Conservation (phyloP, 2,329 filamentous ascomycete genomes). For the Pseudopithomyces chartarum region DNA sequence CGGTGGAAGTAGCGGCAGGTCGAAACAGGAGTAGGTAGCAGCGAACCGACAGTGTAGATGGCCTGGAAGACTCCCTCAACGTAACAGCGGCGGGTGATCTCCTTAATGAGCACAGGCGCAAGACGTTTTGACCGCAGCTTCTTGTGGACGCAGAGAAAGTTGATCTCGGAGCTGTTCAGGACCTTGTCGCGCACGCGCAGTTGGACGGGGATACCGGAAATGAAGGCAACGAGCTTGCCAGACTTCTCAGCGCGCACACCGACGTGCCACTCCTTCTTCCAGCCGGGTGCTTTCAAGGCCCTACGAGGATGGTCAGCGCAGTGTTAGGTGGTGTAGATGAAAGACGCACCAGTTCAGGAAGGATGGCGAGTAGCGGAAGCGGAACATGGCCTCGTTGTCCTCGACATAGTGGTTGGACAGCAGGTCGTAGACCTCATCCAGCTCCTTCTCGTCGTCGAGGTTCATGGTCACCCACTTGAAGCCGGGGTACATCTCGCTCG, state of each 20-base stretch:
- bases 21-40: constrained; percentile 88
- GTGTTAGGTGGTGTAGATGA: background rate
- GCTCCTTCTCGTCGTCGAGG: constrained; percentile 73
- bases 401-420: constrained; percentile 95
- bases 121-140: constrained; percentile 93
- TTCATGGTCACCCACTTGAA: constrained; percentile 97
- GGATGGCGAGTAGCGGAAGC: constrained; percentile 90
- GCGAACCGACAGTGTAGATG: constrained; percentile 90
- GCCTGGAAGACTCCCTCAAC: constrained; percentile 87
- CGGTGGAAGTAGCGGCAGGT: constrained; percentile 96
- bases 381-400: constrained; percentile 95
- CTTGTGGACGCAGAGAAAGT: constrained; percentile 98
- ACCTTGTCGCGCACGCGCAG: constrained; percentile 78
- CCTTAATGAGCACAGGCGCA: constrained; percentile 93
- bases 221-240: constrained; percentile 89
- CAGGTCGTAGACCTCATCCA: constrained; percentile 90
- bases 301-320: constrained; percentile 50
- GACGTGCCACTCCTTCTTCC: constrained; percentile 93
- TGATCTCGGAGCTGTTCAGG: constrained; percentile 87
- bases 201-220: constrained; percentile 87
- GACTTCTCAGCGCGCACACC: constrained; percentile 86
- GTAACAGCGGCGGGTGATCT: constrained; percentile 93
- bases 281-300: constrained; percentile 93
- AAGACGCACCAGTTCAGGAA: constrained; percentile 81
- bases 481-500: constrained; percentile 71